phyloP scores from a whole-genome alignment of 2,329 filamentous ascomycete species.

The Ophiostoma sp. region DNA sequence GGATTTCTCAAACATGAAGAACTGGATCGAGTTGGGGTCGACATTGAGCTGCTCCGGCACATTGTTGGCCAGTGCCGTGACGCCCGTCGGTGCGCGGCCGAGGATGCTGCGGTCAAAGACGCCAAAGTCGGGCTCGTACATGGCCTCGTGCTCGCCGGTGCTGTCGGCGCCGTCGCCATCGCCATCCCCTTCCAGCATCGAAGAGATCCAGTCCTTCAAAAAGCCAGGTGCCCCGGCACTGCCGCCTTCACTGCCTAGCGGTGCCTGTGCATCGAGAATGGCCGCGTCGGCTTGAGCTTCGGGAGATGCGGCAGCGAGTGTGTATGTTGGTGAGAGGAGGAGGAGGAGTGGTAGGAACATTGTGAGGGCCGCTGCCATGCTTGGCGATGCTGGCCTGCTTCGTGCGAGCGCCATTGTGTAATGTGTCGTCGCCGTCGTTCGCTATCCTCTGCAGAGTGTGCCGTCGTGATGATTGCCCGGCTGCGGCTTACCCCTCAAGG shows the following conservation, averaged over 20 bases:
- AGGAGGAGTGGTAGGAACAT: conserved; percentile 48
- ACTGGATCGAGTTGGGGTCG: conserved; percentile 54
- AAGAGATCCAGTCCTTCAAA: conserved; percentile 3
- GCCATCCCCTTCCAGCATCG: conserved; percentile 3
- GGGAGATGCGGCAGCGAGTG: conserved; percentile 19
- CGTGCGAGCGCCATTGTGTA: neutral
- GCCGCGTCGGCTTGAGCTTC: conserved; percentile 2
- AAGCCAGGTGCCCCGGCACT: neutral
- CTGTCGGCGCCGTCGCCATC: neutral
- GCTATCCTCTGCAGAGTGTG: neutral
- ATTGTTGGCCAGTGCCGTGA: conserved; percentile 59
- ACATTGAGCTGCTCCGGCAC: conserved; percentile 55
- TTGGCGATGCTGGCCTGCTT: conserved; percentile 8
- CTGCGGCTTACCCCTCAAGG: neutral
- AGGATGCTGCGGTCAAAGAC: conserved; percentile 59
- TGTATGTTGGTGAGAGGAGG: conserved; percentile 53
- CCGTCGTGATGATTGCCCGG: neutral
- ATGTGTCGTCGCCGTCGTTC: neutral
- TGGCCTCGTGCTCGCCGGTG: conserved; percentile 25
- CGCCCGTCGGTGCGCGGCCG: conserved; percentile 52
- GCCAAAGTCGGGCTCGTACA: conserved; percentile 58
- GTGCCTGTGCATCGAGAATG: conserved; percentile 6
- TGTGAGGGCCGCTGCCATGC: conserved; percentile 58
- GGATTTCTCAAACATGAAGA: conserved; percentile 58
- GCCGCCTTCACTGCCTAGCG: neutral